Evolutionary conservation across 306 rosid species (phyloP).

Genomic region (Acacia crassicarpa): DNA sequence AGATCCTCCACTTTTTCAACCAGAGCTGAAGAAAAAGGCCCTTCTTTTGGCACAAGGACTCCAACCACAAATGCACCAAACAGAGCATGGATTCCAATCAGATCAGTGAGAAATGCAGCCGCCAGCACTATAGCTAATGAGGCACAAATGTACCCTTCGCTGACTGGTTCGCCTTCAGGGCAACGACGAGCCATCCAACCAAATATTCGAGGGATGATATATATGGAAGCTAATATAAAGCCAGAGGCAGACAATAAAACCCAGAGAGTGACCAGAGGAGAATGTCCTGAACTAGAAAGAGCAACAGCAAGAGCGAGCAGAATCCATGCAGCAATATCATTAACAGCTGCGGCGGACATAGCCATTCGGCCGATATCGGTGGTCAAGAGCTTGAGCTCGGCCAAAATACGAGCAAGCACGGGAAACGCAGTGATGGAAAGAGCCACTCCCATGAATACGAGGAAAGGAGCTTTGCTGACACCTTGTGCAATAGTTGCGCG

Average conservation of each 20-base stretch:
- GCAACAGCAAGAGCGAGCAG: slow-evolving; percentile 73
- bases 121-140: slow-evolving; percentile 56
- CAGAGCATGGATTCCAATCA: slow-evolving; percentile 71
- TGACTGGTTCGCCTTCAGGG: slow-evolving; percentile 56
- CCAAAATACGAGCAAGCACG: slow-evolving; percentile 69
- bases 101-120: slow-evolving; percentile 61
- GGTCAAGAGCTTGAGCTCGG: slow-evolving; percentile 71
- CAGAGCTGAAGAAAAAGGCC: slow-evolving; percentile 54
- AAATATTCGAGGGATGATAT: slow-evolving; percentile 41
- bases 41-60: slow-evolving; percentile 56
- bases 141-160: slow-evolving; percentile 50
- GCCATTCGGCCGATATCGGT: slow-evolving; percentile 67
- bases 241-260: slow-evolving; percentile 48
- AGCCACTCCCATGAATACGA: slow-evolving; percentile 75
- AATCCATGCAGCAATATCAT: slow-evolving; percentile 80
- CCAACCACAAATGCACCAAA: slow-evolving; percentile 78
- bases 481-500: slow-evolving; percentile 54
- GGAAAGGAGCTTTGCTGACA: slow-evolving; percentile 48
- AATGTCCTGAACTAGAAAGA: slow-evolving; percentile 43
- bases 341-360: slow-evolving; percentile 81
- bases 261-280: slow-evolving; percentile 58
- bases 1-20: slow-evolving; percentile 78
- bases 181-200: slow-evolving; percentile 53
- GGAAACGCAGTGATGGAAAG: slow-evolving; percentile 81
- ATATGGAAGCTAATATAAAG: slow-evolving; percentile 33